phyloP scores from a whole-genome alignment of 306 rosid species.

The Vigna mungo region DNA sequence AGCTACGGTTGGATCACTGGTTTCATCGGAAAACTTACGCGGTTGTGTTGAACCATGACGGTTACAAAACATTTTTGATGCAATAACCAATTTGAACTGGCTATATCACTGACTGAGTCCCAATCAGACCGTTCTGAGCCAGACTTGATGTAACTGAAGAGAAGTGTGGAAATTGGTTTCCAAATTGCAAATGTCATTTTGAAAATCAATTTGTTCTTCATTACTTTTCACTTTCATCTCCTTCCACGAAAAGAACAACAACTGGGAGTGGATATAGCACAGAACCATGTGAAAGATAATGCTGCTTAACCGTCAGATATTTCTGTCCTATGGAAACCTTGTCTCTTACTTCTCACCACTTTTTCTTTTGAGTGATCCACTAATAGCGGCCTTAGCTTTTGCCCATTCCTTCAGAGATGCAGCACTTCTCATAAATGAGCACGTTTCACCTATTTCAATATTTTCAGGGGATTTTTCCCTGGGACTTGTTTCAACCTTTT shows the following conservation, averaged over 20 bases:
- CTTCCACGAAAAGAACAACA: not conserved
- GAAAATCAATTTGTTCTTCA: slow-evolving; percentile 16
- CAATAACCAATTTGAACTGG: not conserved
- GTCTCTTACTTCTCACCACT: slow-evolving; percentile 50
- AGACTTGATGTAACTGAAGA: not conserved
- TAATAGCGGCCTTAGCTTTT: slow-evolving; percentile 74
- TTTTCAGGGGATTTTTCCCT: slow-evolving; percentile 43
- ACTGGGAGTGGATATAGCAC: not conserved
- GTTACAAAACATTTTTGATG: not conserved
- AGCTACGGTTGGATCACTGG: not conserved
- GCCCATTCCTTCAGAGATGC: slow-evolving; percentile 79
- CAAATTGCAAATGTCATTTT: not conserved
- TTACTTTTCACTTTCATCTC: slow-evolving; percentile 12
- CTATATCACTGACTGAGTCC: not conserved
- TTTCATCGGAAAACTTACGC: not conserved
- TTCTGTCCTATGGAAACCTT: not conserved
- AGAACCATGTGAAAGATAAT: slow-evolving; percentile 25
- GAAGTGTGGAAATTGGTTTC: not conserved
- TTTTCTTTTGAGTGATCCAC: slow-evolving; percentile 70
- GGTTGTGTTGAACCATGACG: not conserved
- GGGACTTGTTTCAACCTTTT: slow-evolving; percentile 44
- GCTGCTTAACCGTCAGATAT: not conserved
- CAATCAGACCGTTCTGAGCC: not conserved
- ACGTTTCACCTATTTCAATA: slow-evolving; percentile 58
- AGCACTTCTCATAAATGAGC: slow-evolving; percentile 80